Base-by-base conservation (phyloP, 1,284 basidiomycete species). In the Ustilago shanxiensis region DNA sequence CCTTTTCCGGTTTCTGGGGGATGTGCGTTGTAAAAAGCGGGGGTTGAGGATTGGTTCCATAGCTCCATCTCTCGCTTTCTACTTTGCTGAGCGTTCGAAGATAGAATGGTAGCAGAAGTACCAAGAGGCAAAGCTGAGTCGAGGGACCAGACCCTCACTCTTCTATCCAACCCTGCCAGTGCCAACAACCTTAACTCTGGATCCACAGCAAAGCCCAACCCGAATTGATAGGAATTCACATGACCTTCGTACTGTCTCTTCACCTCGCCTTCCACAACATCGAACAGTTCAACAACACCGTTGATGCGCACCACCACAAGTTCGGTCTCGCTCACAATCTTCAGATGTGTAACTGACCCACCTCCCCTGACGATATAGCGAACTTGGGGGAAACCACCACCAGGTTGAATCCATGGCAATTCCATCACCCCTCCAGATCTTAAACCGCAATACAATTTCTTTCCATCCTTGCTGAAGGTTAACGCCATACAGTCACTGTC, bases 101-200 rank as follows among this genome's bases (percentile, higher is more conserved):
- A 20, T 11, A 63, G 22, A 2, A 9, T 33, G 3, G 31, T 41
- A 18, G 31, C 26, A 3, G 59, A 26, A 2, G 70, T 63, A 8
- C 57, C 61, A 0, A 74, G 47, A 4, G 67, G 67, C 3, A 66
- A n/a, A 2, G 72, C n/a, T 2, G 59, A 60, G 28, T 70, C 64
- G 20, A 75, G 60, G 8, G 72, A 75, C 67, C 67, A 75, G 14
- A 75, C 35, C 7, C 72, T 64, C 1, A 75, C 72, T 22, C 44
- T 45, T 13, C 60, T 31, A 31, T 75, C 72, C 16, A 60, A n/a
- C 2, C 72, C 72, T 4, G 67, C 67, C 24, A 75, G 35, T 6
- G 72, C 72, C 5, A 75, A 16, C 3, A 75, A 45, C 2, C 64
- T 55, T n/a, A 58, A 35, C 1, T 53, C 47, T 1, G 39, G 22